Evolutionary conservation across 148 eudicot species (phyloP).

Genomic region (Salicornia ramosissima): DNA sequence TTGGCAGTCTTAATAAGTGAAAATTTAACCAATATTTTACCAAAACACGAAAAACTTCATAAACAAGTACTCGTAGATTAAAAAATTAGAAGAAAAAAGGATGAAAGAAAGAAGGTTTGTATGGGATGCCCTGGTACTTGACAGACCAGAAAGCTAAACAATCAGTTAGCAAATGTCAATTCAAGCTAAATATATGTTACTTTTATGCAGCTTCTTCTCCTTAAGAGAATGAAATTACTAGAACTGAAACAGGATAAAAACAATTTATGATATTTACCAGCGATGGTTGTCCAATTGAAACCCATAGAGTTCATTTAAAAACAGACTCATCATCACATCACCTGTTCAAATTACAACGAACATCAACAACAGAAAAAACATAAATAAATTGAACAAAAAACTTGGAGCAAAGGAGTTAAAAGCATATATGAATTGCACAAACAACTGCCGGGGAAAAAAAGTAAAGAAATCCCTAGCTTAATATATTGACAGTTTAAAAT

Average conservation of each 20-base stretch:
- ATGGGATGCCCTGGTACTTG: no score
- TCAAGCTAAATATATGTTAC: background rate
- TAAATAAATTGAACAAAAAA: background rate
- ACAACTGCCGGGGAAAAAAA: no score
- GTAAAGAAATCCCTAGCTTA: no score
- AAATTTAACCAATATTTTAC: no score
- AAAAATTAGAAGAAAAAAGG: background rate
- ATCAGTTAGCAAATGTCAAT: constrained; percentile 3
- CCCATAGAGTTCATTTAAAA: constrained; percentile 89
- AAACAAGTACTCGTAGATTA: background rate
- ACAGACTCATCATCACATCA: constrained; percentile 93
- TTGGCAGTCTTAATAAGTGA: background rate
- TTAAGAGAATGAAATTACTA: constrained; percentile 1
- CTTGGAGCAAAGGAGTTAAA: background rate
- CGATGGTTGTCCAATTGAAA: constrained; percentile 91
- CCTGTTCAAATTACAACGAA: constrained; percentile 43
- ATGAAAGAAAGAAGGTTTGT: no score
- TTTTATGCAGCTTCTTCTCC: constrained; percentile 6
- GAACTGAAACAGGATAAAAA: background rate
- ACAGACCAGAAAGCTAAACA: no score
- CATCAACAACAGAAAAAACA: constrained; percentile 8
- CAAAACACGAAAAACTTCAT: background rate
- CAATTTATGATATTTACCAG: constrained; percentile 47
- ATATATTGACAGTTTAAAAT: no score
- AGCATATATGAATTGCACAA: no score